Evolutionary conservation across 768 basidiomycete species (phyloP), one percentile per base, ranked within the genome.

Genomic region (Podaxis sp.): DNA sequence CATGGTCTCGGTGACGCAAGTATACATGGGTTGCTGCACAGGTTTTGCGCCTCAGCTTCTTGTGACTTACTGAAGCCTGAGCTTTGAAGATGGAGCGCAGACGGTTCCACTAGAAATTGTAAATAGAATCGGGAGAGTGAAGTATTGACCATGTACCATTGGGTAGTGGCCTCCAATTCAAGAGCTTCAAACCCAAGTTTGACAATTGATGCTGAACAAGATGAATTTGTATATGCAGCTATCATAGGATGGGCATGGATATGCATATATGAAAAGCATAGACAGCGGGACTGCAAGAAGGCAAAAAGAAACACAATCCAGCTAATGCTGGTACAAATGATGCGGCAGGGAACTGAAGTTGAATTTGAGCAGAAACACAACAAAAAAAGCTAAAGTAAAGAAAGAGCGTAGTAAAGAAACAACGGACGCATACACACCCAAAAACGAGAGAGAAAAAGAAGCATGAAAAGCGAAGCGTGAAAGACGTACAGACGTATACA

Each of bases 401-500:
- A 59, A 53, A 27, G 46, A 27, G 55, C 12, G 52, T 59, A 64
- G 22, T 47, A 59, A 59, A 64, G 49, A 17, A 53, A 58, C 58
- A 50, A 50, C 33, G 54, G 41, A 43, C 22, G 55, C 27, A 54
- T 19, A 47, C 17, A 51, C 54, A 46, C 22, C 43, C 43, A 57
- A 52, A 55, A 47, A 56, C 25, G 55, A 51, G 60, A 47, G 43
- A 57, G 33, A 46, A 63, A 22, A 29, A 57, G 37, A 41, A 65
- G 52, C 57, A 59, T 40, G 29, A 65, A 36, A 36, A 55, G 36
- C 27, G 65, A 55, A 59, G 55, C 38, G 29, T 25, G 24, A 57
- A 33, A 43, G 55, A 46, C 55, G 53, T 61, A 61, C 53, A 55
- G 53, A 55, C 40, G 29, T 54, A 54, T 55, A 61, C 52, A 61